Evolutionary conservation across 371 early-diverging fungal genomes (phyloP).

Genomic region (Chytridium lagenaria): DNA sequence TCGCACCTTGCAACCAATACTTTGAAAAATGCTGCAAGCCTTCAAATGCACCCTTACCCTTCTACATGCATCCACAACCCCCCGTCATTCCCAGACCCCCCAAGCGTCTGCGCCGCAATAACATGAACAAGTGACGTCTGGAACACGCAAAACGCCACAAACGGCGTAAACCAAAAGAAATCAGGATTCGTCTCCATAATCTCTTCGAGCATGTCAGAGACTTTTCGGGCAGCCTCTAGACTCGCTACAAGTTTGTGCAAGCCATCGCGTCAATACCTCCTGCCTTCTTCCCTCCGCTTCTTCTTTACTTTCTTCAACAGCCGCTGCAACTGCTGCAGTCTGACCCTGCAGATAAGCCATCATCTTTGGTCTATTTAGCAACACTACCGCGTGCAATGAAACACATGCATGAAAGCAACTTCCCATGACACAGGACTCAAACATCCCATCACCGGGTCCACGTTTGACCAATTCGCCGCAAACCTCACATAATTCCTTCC

Average conservation of each 20-base stretch:
- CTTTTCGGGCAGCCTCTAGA: constrained; percentile 8
- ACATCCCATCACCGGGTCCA: neutral
- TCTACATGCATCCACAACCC: constrained; percentile 4
- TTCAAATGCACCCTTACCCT: constrained; percentile 15
- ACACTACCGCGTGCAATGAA: constrained; percentile 12
- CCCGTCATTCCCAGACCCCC: neutral
- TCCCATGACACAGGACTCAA: constrained; percentile 2
- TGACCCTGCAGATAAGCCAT: constrained; percentile 20
- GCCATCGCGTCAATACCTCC: neutral
- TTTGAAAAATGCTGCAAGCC: constrained; percentile 1
- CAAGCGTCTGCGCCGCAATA: constrained; percentile 20
- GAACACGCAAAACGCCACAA: constrained; percentile 26
- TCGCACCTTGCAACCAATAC: constrained; percentile 21
- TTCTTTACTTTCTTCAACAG: neutral
- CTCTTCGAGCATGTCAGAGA: constrained; percentile 2
- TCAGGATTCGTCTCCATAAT: constrained; percentile 22
- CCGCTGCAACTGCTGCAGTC: neutral
- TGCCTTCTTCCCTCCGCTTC: neutral
- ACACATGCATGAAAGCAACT: constrained; percentile 19
- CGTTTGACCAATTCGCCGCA: constrained; percentile 3
- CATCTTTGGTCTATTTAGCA: constrained; percentile 15
- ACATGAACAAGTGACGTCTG: constrained; percentile 29
- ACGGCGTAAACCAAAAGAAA: constrained; percentile 29
- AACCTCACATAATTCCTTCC: too few relatives aligned
- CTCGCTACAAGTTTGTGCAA: neutral